Evolutionary conservation across 352 stramenopile genomes (phyloP).

Genomic region (Phytophthora hybrid): DNA sequence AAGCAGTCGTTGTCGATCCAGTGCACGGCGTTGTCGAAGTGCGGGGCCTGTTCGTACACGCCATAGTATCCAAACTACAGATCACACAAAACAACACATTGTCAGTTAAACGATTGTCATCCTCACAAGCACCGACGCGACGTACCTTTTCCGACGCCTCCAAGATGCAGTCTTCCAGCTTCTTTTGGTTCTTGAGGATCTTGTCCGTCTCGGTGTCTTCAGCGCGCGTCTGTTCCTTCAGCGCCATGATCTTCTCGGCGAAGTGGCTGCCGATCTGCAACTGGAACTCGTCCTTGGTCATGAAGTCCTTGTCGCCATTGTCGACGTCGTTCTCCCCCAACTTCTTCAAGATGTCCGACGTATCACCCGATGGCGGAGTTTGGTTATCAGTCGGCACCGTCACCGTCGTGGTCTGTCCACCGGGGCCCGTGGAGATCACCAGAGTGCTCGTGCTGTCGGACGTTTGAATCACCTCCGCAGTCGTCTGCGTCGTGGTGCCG

Average conservation of each 20-base stretch:
- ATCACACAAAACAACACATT: neutral
- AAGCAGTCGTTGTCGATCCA: constrained; percentile 63
- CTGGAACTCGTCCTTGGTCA: constrained; percentile 60
- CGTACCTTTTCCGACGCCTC: constrained; percentile 57
- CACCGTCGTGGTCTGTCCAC: constrained; percentile 22
- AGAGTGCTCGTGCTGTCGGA: constrained; percentile 7
- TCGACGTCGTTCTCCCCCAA: constrained; percentile 11
- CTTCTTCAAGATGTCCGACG: constrained; percentile 20
- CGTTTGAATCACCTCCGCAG: constrained; percentile 4
- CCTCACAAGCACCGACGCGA: neutral
- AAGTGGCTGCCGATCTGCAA: constrained; percentile 45
- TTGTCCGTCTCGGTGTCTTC: constrained; percentile 37
- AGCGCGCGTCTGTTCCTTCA: constrained; percentile 29
- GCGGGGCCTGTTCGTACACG: constrained; percentile 55
- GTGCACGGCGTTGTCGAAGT: constrained; percentile 55
- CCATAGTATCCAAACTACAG: constrained; percentile 62
- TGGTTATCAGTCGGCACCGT: constrained; percentile 3
- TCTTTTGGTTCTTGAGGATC: constrained; percentile 30
- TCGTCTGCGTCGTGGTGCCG: constrained; percentile 7
- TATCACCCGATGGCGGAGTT: neutral
- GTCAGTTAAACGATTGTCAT: neutral
- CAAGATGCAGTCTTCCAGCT: constrained; percentile 55
- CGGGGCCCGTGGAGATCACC: constrained; percentile 16
- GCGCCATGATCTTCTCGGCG: constrained; percentile 29
- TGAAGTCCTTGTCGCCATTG: constrained; percentile 37